Evolutionary conservation across 2,329 filamentous ascomycete genomes (phyloP).

Genomic region (Fusarium globosum): DNA sequence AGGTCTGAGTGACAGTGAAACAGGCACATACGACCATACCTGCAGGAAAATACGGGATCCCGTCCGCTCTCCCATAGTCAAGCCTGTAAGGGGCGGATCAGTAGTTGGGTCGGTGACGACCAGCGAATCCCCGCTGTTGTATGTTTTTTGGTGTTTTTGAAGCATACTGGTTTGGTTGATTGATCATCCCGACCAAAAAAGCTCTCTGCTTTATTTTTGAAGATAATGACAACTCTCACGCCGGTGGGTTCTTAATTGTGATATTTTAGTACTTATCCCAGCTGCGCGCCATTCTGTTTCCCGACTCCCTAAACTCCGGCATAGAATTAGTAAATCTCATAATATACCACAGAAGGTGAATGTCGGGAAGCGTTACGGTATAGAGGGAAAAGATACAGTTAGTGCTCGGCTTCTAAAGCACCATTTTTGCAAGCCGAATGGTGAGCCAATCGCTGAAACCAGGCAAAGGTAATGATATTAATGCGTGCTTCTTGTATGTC

Average conservation of each 20-base stretch:
- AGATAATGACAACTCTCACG: no score
- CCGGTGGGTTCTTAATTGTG: rapidly evolving
- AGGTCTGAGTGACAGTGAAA: rapidly evolving
- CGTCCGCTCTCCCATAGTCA: constrained; percentile 12
- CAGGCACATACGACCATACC: neutral
- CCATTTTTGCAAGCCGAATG: constrained; percentile 54
- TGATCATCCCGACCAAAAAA: no score
- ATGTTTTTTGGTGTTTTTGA: neutral
- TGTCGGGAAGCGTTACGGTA: constrained; percentile 39
- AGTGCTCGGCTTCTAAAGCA: constrained; percentile 54
- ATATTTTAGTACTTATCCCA: neutral
- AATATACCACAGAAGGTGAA: constrained; percentile 48
- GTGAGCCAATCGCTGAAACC: constrained; percentile 17
- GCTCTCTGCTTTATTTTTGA: neutral
- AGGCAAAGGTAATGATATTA: no score
- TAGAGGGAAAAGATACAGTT: constrained; percentile 52
- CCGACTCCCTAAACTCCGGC: constrained; percentile 44
- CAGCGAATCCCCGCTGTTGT: constrained; percentile 12
- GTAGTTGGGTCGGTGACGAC: constrained; percentile 14
- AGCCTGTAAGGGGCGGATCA: constrained; percentile 3
- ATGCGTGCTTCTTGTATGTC: no score
- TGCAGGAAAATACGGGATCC: constrained; percentile 12
- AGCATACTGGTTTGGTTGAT: rapidly evolving
- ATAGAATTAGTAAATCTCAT: constrained; percentile 54
- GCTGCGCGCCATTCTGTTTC: neutral